Evolutionary conservation across 2,329 filamentous ascomycete genomes (phyloP).

Genomic region (Metarhizium robertsii): DNA sequence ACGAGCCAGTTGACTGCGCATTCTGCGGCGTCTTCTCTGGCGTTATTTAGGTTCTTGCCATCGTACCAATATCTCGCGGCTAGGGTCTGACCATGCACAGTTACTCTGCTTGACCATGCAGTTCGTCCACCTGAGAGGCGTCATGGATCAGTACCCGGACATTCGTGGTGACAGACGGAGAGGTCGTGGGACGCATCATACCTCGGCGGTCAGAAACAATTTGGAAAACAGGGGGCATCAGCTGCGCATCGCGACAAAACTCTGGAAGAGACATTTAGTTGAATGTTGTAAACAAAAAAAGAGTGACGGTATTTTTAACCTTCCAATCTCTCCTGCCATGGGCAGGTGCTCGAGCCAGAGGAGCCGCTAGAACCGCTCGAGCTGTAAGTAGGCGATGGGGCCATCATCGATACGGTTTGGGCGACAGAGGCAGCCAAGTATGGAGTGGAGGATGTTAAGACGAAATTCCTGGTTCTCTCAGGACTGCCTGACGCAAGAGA

Average conservation of each 20-base stretch:
- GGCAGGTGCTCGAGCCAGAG: conserved; percentile 11
- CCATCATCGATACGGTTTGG: conserved; percentile 9
- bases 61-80: conserved; percentile 87
- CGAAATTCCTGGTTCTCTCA: background rate
- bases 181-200: conserved; percentile 25
- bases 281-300: background rate
- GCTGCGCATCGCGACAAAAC: conserved; percentile 44
- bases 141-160: background rate
- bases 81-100: conserved; percentile 55
- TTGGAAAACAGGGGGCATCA: conserved; percentile 52
- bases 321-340: conserved; percentile 49
- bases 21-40: conserved; percentile 85
- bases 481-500: background rate
- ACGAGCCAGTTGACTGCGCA: conserved; percentile 55
- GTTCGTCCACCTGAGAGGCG: conserved; percentile 64
- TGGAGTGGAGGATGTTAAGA: background rate
- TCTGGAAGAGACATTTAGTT: conserved; percentile 28
- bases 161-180: background rate
- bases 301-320: conserved; percentile 24
- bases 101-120: conserved; percentile 78
- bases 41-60: conserved; percentile 78
- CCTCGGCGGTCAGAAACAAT: conserved; percentile 69
- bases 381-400: conserved; percentile 16
- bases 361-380: conserved; percentile 13
- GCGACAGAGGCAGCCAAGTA: background rate